Evolutionary conservation across 2,329 filamentous ascomycete genomes (phyloP), one percentile per base, ranked within the genome.

Genomic region (Aspergillus chevalieri): DNA sequence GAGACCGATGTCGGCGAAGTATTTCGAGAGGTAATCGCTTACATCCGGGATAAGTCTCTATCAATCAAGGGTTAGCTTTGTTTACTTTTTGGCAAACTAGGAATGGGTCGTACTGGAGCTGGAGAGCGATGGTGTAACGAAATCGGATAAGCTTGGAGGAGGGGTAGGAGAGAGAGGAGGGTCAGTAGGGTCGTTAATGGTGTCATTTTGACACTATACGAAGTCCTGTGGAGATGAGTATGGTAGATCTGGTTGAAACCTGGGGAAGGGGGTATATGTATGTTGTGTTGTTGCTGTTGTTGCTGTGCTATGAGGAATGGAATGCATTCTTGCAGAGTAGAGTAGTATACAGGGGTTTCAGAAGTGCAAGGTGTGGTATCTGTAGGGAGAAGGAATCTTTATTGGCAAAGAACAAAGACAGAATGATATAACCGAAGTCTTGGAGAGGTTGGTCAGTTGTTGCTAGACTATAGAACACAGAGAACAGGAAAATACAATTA

Each of bases 11-110:
- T 21, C 9, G n/a, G 45, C 47, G 19, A 54, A 26, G n/a, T 50
- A 38, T 10, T 39, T n/a, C 9, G 47, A 43, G 17, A 53, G 30
- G 8, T 44, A 24, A 28, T 55, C 51, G 4, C 41, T 44, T 21
- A 47, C 6, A 22, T 19, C 44, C 15, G 52, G 49, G 33, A 46
- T 45, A 44, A 54, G 48, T 26, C 52, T 34, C 52, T 54, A 19
- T 28, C 34, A 38, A n/a, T 17, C 34, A 17, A 28, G 9, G 10
- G 26, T 33, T 17, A 41, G 26, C 10, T 12, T 28, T 28, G 26
- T 12, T 28, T 12, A 28, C 10, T 12, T 28, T n/a, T 14, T 33
- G n/a, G 17, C 7, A 6, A 15, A 14, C 3, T 22, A 6, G 36
- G 14, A 39, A 15, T 39, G 21, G 39, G 39, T 12, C 19, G 24